A percentile compares a stretch with the other conserved stretches of the same genome.
These are phyloP conservation scores for Penicillium sp. DNA, from an alignment of 2,329 filamentous ascomycete genomes.

Conservation along the genomic window DNA sequence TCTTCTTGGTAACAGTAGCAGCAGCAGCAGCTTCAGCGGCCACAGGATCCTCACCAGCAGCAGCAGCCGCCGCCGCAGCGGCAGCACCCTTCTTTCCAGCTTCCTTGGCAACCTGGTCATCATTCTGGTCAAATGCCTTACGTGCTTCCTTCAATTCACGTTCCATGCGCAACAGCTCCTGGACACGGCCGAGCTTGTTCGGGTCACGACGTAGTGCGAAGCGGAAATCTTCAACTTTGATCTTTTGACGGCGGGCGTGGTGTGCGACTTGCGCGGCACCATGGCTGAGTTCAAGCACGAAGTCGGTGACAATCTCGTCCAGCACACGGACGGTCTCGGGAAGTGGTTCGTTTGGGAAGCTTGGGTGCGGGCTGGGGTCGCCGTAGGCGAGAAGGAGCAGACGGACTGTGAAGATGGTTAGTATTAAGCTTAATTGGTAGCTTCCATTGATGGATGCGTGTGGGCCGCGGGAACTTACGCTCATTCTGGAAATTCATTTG, in stretches of 20 bases:
- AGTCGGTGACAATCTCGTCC: slow-evolving; percentile 95
- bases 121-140: slow-evolving; percentile 54
- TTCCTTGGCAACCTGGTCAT: slow-evolving; percentile 44
- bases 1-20: slow-evolving; percentile 30
- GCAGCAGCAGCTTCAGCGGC: slow-evolving; percentile 25
- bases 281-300: slow-evolving; percentile 91
- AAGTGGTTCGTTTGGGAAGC: slow-evolving; percentile 74
- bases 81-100: slow-evolving; percentile 34
- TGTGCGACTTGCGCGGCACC: slow-evolving; percentile 81
- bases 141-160: slow-evolving; percentile 79
- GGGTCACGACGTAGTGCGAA: slow-evolving; percentile 87
- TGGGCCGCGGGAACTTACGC: slow-evolving; percentile 55
- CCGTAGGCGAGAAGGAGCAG: slow-evolving; percentile 47
- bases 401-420: slow-evolving; percentile 32
- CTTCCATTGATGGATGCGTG: slow-evolving; percentile 40
- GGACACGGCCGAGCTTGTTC: slow-evolving; percentile 80
- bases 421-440: neutral
- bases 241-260: slow-evolving; percentile 86
- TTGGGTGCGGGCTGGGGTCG: slow-evolving; percentile 48
- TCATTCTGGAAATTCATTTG: slow-evolving; percentile 67
- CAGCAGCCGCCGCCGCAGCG: slow-evolving; percentile 25
- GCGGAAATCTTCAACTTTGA: slow-evolving; percentile 97
- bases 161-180: slow-evolving; percentile 85
- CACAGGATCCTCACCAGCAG: slow-evolving; percentile 27
- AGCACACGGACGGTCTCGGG: slow-evolving; percentile 81